Base-by-base conservation (phyloP, 768 basidiomycete species). In the Sarcomyxa edulis region DNA sequence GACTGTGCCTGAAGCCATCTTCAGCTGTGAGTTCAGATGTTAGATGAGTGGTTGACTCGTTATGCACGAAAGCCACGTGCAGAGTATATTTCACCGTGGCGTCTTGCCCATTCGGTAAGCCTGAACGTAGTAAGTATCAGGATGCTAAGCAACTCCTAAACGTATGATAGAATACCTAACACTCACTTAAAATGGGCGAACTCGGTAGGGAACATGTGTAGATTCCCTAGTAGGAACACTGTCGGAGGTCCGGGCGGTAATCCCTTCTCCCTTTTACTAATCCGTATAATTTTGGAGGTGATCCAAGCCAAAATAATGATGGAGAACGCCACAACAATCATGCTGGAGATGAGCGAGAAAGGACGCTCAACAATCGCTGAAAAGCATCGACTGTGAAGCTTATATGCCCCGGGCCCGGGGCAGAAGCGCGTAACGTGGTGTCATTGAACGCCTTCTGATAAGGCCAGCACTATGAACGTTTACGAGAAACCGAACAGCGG, bases 201-300 rank as follows among this genome's bases (percentile, higher is more conserved):
- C 19, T 31, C 19, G 32, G 25, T 50, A 9, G 54, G 54, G 35
- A 57, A 55, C 11, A 46, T 29, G 19, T 37, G 39, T 14, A 47
- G 25, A 38, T 58, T 58, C 3, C 56, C 56, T 9, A 58, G 33
- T 14, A 55, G 23, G 5, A 49, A 53, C 9, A 43, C 35, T 1
- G 54, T 56, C 0, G 56, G 48, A 12, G 54, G 54, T 2, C 56
- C 54, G 9, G 54, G 48, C 8, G 55, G 55, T 9, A 53, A 45
- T 18, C 37, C 45, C 11, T 38, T 26, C 10, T 42, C 43, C 33
- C 50, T n/a, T n/a, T n/a, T n/a, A n/a, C n/a, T n/a, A n/a, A n/a
- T n/a, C n/a, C n/a, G n/a, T n/a, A n/a, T n/a, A n/a, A n/a, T n/a
- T n/a, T n/a, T n/a, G n/a, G n/a, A n/a, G n/a, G n/a, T n/a, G n/a